Evolutionary conservation across 768 basidiomycete species (phyloP).

Genomic region (Lyophyllum atratum): DNA sequence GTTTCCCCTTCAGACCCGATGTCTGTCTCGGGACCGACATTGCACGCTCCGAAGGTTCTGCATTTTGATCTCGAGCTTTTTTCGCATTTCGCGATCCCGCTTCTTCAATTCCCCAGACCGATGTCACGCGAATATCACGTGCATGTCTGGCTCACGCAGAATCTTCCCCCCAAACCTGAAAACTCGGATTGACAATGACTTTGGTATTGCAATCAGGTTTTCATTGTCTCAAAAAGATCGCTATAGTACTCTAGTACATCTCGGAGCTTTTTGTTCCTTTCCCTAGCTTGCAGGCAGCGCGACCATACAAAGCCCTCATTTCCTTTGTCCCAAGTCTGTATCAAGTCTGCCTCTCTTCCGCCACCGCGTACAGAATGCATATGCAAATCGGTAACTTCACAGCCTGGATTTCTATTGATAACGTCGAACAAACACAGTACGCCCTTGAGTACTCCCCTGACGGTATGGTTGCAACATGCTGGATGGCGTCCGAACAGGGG

Average conservation of each 20-base stretch:
- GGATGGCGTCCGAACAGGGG: slow-evolving; percentile 24
- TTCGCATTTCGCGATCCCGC: slow-evolving; percentile 1
- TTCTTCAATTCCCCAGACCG: slow-evolving; percentile 5
- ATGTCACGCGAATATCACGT: slow-evolving; percentile 3
- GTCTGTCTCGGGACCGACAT: slow-evolving; percentile 6
- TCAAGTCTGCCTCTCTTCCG: too few species aligned
- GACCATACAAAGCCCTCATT: too few species aligned
- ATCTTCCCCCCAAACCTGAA: slow-evolving; percentile 1
- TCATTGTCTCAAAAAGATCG: background rate
- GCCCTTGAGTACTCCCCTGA: slow-evolving; percentile 12
- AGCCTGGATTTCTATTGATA: slow-evolving; percentile 19
- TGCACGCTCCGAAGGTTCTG: slow-evolving; percentile 5
- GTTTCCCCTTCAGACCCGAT: slow-evolving; percentile 6
- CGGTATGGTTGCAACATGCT: slow-evolving; percentile 17
- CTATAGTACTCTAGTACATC: background rate
- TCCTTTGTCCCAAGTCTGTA: too few species aligned
- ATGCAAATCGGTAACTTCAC: slow-evolving; percentile 8
- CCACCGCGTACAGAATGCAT: background rate
- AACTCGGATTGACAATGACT: slow-evolving; percentile 2
- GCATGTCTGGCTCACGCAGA: slow-evolving; percentile 5
- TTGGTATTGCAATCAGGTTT: background rate
- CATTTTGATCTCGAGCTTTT: slow-evolving; percentile 3
- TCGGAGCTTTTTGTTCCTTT: background rate
- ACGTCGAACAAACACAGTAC: slow-evolving; percentile 9
- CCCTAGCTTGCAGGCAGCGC: background rate